These are phyloP conservation scores for Scopulariopsis brevicaulis DNA, from an alignment of 2,329 filamentous ascomycete species.

Conservation along the genomic window DNA sequence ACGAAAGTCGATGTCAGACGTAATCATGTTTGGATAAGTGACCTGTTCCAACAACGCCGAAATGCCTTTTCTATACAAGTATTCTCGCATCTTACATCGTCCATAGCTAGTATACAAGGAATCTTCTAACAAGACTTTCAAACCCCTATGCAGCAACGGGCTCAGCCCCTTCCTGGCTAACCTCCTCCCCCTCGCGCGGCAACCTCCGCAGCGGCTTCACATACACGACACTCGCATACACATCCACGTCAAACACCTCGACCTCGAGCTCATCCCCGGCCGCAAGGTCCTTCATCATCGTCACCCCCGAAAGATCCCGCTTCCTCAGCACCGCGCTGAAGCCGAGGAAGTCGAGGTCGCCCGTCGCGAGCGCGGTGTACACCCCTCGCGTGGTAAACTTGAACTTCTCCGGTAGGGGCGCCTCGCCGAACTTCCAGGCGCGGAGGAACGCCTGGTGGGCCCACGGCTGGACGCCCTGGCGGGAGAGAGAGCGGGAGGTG, in stretches of 20 bases:
- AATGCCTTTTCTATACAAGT: no score
- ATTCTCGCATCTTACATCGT: no score
- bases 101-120: no score
- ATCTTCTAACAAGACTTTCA: background rate
- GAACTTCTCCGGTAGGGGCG: conserved; percentile 33
- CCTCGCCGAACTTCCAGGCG: conserved; percentile 44
- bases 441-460: conserved; percentile 48
- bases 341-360: conserved; percentile 39
- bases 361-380: conserved; percentile 20
- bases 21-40: no score
- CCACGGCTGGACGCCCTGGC: conserved; percentile 38
- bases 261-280: conserved; percentile 45
- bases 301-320: conserved; percentile 22
- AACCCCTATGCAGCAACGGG: background rate
- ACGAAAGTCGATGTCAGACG: no score
- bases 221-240: conserved; percentile 29
- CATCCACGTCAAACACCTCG: conserved; percentile 40
- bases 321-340: conserved; percentile 28
- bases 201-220: conserved; percentile 29
- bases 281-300: conserved; percentile 28
- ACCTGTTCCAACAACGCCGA: no score
- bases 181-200: background rate
- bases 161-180: background rate
- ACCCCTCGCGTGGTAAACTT: conserved; percentile 31
- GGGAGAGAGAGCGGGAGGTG: conserved; percentile 30